These are phyloP conservation scores for Pseudocercospora fijiensis DNA, from an alignment of 2,329 filamentous ascomycete genomes.

Conservation along the genomic window DNA sequence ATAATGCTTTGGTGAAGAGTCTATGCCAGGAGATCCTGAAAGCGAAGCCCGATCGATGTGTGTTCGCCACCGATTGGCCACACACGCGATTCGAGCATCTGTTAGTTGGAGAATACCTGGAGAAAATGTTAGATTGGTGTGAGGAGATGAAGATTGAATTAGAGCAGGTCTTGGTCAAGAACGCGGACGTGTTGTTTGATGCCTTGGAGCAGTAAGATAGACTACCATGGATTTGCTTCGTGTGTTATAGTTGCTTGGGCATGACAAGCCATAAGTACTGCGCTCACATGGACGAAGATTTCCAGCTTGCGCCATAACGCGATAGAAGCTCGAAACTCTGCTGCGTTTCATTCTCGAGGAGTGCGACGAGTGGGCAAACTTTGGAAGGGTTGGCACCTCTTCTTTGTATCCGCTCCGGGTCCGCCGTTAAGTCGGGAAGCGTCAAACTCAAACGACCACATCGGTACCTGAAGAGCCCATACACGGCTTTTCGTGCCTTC, in stretches of 20 bases:
- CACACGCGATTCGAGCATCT: constrained; percentile 61
- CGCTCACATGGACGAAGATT: neutral
- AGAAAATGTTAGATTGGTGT: constrained; percentile 56
- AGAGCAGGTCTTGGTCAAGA: constrained; percentile 55
- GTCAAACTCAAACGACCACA: too few species aligned
- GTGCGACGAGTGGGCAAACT: too few species aligned
- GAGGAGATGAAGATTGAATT: constrained; percentile 40
- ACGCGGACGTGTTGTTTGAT: constrained; percentile 54
- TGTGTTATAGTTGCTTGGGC: neutral
- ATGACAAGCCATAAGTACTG: neutral
- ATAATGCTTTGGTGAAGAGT: constrained; percentile 36
- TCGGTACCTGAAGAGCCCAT: too few species aligned
- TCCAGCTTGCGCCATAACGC: neutral
- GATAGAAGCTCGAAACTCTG: neutral
- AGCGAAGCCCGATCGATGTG: constrained; percentile 47
- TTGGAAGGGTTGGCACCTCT: neutral
- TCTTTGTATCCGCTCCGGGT: neutral
- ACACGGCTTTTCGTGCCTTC: neutral
- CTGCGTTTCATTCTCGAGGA: neutral
- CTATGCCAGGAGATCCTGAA: constrained; percentile 53
- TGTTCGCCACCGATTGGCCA: constrained; percentile 65
- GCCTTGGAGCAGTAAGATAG: neutral
- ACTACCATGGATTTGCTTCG: neutral
- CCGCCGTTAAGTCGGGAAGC: too few species aligned
- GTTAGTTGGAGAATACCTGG: constrained; percentile 57